Base-by-base conservation (phyloP, 345 rosid genomes). In the Boechera divaricarpa region DNA sequence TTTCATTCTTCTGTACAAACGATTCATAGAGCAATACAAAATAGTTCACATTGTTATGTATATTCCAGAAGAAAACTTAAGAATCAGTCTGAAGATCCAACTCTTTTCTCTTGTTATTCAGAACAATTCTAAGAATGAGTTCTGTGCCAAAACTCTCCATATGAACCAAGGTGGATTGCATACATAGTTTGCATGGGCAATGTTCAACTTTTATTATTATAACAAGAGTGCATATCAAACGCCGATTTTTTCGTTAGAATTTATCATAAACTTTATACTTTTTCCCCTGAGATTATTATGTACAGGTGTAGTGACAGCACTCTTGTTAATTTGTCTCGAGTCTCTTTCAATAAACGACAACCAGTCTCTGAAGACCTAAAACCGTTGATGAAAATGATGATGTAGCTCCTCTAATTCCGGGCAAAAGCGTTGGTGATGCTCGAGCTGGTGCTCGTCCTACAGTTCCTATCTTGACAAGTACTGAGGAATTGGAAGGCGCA, bases 401-500 rank as follows among this genome's bases (percentile, higher is more conserved):
- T 72, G 70, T 90, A 74, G 89, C 98, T 57, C 98, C 98, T 65
- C 87, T 96, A 51, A 88, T 96, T 70, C 75, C 86, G 0, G 69
- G 79, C 21, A 96, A 93, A n/a, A n/a, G n/a, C n/a, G n/a, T n/a
- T n/a, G n/a, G n/a, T n/a, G n/a, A n/a, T n/a, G n/a, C 83, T 85
- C 94, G 9, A 95, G 97, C 77, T 87, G 91, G 96, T 94, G 97
- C 75, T 93, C 99, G 33, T 96, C 99, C 42, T 90, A 87, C 78
- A 97, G 91, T 76, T 91, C 97, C 97, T 31, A 78, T 74, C 45
- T 86, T 96, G 54, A 85, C 85, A 54, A 94, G 91, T 62, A 96
- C 86, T 10, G 87, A 77, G 56, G 92, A 87, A 79, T 76, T 84
- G 58, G 97, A 93, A 82, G 88, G 90, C 9, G 72, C 84, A 70